Percentiles rank a stretch among this genome's conserved stretches.
Conservation (phyloP, 2,329 filamentous ascomycete genomes). For the Trichothecium roseum region DNA sequence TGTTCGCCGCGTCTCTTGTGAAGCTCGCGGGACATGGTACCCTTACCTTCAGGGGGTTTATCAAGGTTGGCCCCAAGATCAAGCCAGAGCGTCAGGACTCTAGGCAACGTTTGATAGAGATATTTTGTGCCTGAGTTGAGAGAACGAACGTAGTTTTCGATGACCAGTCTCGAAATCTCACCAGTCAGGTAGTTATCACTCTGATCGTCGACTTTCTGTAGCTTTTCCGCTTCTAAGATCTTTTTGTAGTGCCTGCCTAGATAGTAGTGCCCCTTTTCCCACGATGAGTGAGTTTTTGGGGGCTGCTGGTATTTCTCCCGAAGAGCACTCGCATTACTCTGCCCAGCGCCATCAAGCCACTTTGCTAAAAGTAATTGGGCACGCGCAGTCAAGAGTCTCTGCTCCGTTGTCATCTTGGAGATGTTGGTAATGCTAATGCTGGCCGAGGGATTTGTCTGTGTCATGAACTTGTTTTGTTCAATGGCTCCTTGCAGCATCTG, state of each 20-base stretch:
- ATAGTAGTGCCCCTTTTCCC: constrained; percentile 98
- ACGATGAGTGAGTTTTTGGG: constrained; percentile 56
- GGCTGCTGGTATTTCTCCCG: constrained; percentile 76
- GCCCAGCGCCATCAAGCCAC: constrained; percentile 92
- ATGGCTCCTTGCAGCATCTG: constrained; percentile 84
- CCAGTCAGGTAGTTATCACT: constrained; percentile 67
- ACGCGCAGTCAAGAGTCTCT: constrained; percentile 56
- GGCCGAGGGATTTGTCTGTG: constrained; percentile 25
- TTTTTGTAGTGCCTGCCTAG: constrained; percentile 97
- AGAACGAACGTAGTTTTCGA: constrained; percentile 87
- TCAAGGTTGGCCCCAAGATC: constrained; percentile 74
- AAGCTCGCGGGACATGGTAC: constrained; percentile 41
- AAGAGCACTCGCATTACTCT: constrained; percentile 74
- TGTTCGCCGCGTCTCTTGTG: constrained; percentile 49
- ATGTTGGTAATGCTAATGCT: constrained; percentile 20
- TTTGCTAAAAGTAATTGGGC: constrained; percentile 87
- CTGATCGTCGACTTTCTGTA: constrained; percentile 66
- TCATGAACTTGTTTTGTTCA: constrained; percentile 63
- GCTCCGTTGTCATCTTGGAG: constrained; percentile 32
- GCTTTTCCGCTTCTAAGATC: constrained; percentile 79
- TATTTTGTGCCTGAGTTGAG: constrained; percentile 88
- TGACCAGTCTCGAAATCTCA: constrained; percentile 76
- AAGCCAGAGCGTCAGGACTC: constrained; percentile 87
- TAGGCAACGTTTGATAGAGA: constrained; percentile 86
- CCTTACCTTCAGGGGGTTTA: constrained; percentile 45